Evolutionary conservation across 371 early-diverging fungal species (phyloP).

Genomic region (Saksenaea oblongispora): DNA sequence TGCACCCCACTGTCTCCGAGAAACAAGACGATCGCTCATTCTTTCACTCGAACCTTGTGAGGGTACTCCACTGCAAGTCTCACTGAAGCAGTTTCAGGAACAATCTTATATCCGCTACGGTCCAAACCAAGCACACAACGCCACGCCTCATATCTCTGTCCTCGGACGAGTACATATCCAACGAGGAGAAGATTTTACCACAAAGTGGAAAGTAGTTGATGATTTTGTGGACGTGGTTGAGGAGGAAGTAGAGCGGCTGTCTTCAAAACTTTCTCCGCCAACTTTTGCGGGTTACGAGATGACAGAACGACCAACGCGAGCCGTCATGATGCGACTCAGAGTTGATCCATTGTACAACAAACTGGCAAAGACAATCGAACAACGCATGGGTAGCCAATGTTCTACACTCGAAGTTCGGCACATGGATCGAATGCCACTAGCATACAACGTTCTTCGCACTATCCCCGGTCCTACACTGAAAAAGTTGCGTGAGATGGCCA

Average conservation of each 20-base stretch:
- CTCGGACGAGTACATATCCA: constrained; percentile 24
- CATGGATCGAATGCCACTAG: constrained; percentile 29
- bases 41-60: constrained; percentile 31
- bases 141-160: constrained; percentile 25
- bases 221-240: constrained; percentile 18
- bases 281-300: constrained; percentile 29
- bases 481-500: constrained; percentile 24
- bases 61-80: constrained; percentile 25
- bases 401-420: constrained; percentile 16
- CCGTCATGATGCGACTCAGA: constrained; percentile 24
- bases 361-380: constrained; percentile 17
- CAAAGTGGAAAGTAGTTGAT: constrained; percentile 27
- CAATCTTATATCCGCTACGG: constrained; percentile 25
- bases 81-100: constrained; percentile 30
- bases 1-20: constrained; percentile 31
- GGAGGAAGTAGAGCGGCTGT: constrained; percentile 10
- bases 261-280: constrained; percentile 14
- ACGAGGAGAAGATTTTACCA: constrained; percentile 21
- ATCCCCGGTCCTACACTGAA: constrained; percentile 20
- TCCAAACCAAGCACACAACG: constrained; percentile 36
- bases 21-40: constrained; percentile 28
- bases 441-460: constrained; percentile 30
- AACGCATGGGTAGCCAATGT: constrained; percentile 17
- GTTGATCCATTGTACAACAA: constrained; percentile 14
- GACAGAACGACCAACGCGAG: constrained; percentile 25